Evolutionary conservation across 805 yeast species (phyloP), one percentile per base, ranked within the genome.

Genomic region (Candida endomychidarum): DNA sequence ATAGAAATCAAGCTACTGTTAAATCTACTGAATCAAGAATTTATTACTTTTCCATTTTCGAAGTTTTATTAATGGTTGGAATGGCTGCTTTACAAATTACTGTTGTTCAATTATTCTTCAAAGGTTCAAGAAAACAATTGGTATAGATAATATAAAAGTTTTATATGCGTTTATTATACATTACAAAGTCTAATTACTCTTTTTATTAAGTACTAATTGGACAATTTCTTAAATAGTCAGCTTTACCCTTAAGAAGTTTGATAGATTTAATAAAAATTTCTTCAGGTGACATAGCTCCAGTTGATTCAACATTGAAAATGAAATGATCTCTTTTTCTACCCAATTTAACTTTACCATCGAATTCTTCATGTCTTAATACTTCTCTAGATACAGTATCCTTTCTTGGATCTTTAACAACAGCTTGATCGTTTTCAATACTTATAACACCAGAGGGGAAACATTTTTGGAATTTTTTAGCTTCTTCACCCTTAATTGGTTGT

Each of bases 341-440:
- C 40, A 93, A 74, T 63, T 84, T 85, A 41, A 93, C 97, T 54
- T 86, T 86, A 28, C 85, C 95, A 34, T 81, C 73, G 54, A 93
- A 93, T 61, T 93, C 96, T 38, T 80, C 85, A 63, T 93, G 96
- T 63, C 99, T 81, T 52, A 93, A 74, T 9, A 90, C 97, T 65
- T 93, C 99, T 65, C 99, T 80, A 5, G 96, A 87, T 28, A 93
- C 99, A 1, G 99, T 93, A 63, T 93, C 99, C 57, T 80, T 86
- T 71, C 99, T 80, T 2, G 97, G 80, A 65, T 93, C 96, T 47
- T 81, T 76, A 10, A 93, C 96, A 50, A 59, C 78, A 0, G 98
- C 98, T 52, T 79, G 78, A 37, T 78, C 85, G 5, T 74, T 58
- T 55, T 81, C 72, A 44, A 90, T 78, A 25, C 75, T 96, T 59